phyloP scores from a whole-genome alignment of 179 eudicot genomes.

The Silene vulgaris region DNA sequence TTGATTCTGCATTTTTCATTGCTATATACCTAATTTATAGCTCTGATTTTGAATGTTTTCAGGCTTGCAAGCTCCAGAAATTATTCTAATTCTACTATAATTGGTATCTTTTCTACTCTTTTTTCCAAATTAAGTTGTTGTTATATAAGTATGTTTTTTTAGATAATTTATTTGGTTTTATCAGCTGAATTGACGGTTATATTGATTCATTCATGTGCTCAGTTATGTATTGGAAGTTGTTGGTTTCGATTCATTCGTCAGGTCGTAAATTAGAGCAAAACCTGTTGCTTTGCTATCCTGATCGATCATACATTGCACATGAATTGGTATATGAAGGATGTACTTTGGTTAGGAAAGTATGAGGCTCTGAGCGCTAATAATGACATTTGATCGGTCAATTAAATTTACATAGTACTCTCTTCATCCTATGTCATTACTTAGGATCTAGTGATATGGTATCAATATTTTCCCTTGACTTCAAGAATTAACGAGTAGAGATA shows the following conservation, averaged over 20 bases:
- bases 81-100: slow-evolving; percentile 33
- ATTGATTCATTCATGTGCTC: background rate
- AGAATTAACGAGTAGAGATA: background rate
- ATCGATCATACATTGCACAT: background rate
- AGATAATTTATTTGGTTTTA: background rate
- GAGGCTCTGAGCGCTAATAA: background rate
- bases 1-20: background rate
- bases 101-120: slow-evolving; percentile 30
- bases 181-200: background rate
- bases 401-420: background rate
- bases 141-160: background rate
- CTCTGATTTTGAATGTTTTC: slow-evolving; percentile 20
- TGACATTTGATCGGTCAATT: background rate
- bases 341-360: background rate
- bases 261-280: background rate
- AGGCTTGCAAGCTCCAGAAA: slow-evolving; percentile 53
- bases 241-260: background rate
- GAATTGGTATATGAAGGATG: background rate
- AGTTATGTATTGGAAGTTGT: background rate
- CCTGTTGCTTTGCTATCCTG: background rate
- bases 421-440: background rate
- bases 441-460: background rate
- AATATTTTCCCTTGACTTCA: background rate
- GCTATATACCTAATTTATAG: background rate
- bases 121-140: background rate